Evolutionary conservation across 768 basidiomycete genomes (phyloP), one percentile per base, ranked within the genome.

Genomic region (Porphyrellus cyaneotinctus): DNA sequence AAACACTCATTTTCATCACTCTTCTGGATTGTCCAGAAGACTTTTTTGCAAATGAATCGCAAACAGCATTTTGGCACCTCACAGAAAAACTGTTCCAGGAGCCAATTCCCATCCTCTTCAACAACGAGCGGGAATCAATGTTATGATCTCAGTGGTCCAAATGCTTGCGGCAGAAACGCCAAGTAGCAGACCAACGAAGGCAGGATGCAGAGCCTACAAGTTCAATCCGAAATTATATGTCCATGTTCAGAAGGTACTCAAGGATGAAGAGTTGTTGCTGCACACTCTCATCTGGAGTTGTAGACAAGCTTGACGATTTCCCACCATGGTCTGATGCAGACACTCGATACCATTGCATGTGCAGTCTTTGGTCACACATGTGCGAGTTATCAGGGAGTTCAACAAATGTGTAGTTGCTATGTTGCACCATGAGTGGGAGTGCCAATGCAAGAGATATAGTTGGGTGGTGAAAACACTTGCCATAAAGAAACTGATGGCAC

Each of bases 391-490:
- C 0, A 38, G 49, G 6, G 53, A 36, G 5, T 54, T 54, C 53
- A 54, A 50, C 35, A 43, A 54, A 3, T 47, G 48, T 3, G 31
- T 54, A 0, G 14, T 2, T 5, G 43, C 36, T n/a, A 0, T 54
- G n/a, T 10, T 45, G 1, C 53, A 54, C 28, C 47, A 54, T 13
- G 31, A 50, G 31, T 54, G 48, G 53, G 53, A 54, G 31, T 43
- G 24, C 8, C 48, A 54, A 22, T 18, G 44, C 26, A 54, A 51
- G 44, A 54, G 8, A 18, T 54, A 51, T 18, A 1, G n/a, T 1
- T 24, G 38, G 10, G 49, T 44, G 6, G 17, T 10, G 10, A 51
- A 51, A 9, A 54, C 44, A 0, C 43, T 51, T 24, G 13, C 15
- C 23, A 22, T 20, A 13, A 54, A 46, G 22, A 54, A 42, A 5